Evolutionary conservation across 2,329 filamentous ascomycete genomes (phyloP), one percentile per base, ranked within the genome.

Genomic region (Trichophyton verrucosum): DNA sequence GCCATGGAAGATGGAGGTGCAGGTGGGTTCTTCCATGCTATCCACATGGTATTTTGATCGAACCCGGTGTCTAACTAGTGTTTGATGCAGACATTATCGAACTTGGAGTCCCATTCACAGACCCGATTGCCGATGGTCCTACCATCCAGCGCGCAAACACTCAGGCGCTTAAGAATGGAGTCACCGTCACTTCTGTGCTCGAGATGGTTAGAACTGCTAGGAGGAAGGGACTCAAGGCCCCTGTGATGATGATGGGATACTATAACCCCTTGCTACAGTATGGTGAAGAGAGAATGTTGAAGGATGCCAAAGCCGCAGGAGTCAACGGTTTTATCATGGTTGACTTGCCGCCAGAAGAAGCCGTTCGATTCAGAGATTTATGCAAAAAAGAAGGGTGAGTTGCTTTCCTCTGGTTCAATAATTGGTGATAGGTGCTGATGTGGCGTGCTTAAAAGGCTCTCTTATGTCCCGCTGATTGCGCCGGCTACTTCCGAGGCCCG

Each of bases 261-360:
- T 99, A 96, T 78, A 99, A 99, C 78, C 94, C 94, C 0, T 81
- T 97, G 64, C 80, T 97, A 64, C 89, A 87, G 69, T 99, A 97
- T 72, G 94, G 94, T 60, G 94, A 99, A 77, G 91, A 96, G 77
- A 83, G 82, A 63, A 85, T 97, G 74, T 79, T 99, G 60, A 81
- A 84, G 68, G 91, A 97, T 74, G 89, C 90, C 73, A 86, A 87
- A 72, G 83, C 84, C 60, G 88, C 89, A 2, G 90, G 91, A 27
- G 85, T 95, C 72, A 96, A 96, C 76, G 92, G 94, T 62, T 97
- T 97, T 77, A 96, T 99, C 69, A 86, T 97, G 71, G 92, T 96
- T 61, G 92, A 99, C 72, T 76, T 99, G 69, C 92, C 94, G 13
- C 92, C 92, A 1, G 92, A 97, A 81, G 92, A 99, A 80, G 92